Evolutionary conservation across 495 filamentous ascomycete species (phyloP), one percentile per base, ranked within the genome.

Genomic region (Oidiodendron maius): DNA sequence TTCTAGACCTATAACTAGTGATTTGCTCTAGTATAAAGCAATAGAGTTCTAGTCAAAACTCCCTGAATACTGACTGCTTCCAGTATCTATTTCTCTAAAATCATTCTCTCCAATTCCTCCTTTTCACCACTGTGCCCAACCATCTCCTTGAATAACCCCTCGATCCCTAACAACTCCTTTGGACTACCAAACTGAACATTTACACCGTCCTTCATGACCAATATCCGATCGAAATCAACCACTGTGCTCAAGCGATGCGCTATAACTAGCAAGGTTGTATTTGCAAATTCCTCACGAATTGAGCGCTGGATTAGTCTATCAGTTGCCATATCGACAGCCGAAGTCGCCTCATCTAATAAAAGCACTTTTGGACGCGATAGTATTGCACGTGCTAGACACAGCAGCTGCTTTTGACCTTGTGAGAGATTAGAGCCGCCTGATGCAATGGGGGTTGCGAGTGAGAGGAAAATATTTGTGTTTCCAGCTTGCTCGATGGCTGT

Each of bases 81-180:
- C 16, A 35, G 4, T 35, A 35, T 16, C 32, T n/a, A n/a, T n/a
- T n/a, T n/a, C n/a, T n/a, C n/a, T n/a, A n/a, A 20, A 12, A 40
- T 40, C 20, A 11, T 48, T 34, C 24, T 45, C 48, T 72, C 71
- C 53, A 82, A 45, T 45, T 65, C 57, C 15, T 61, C 66, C 51
- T 60, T 68, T 62, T 82, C 80, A 2, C 77, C 78, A 64, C 76
- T 82, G 43, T 71, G 70, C 38, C 72, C 67, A 23, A 81, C 77
- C 67, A 84, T 66, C 41, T 68, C 76, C 48, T 64, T 65, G 52
- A 82, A 84, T 9, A 62, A 53, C 1, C 55, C 63, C 2, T 44
- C 46, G 10, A 12, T 53, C 49, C 11, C 28, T 39, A 24, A 25
- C 28, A 18, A 55, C 17, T 61, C 55, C 20, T 26, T 38, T 3